Conservation (phyloP, 139 green algal genomes). For the Pleodorina starrii region DNA sequence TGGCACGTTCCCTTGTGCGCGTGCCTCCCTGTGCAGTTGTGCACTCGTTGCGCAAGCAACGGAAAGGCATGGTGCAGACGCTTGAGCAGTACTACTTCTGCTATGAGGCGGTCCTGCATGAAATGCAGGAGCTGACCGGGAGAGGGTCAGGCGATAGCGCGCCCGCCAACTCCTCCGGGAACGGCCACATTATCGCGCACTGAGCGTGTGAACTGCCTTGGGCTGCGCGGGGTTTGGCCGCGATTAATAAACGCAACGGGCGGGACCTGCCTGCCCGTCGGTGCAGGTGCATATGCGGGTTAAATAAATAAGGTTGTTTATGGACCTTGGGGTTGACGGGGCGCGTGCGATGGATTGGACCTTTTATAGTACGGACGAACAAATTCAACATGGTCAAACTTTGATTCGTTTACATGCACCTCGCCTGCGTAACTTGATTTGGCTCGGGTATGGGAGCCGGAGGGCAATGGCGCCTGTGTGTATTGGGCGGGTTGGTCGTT, state of each 20-base stretch:
- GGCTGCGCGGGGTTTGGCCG: neutral
- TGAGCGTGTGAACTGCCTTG: neutral
- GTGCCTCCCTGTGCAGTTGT: slow-evolving; percentile 58
- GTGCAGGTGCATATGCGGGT: neutral
- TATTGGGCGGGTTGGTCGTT: too few species aligned
- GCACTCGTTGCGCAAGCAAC: slow-evolving; percentile 70
- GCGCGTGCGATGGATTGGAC: slow-evolving; percentile 4
- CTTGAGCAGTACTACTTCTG: slow-evolving; percentile 83
- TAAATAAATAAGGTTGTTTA: neutral
- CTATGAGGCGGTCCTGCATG: slow-evolving; percentile 71
- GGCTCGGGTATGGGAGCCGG: neutral
- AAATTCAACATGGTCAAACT: neutral
- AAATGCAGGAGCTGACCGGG: slow-evolving; percentile 54
- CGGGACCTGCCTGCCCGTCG: neutral
- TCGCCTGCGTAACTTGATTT: neutral
- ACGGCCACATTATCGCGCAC: neutral
- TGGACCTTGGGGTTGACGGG: neutral
- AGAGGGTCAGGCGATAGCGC: neutral
- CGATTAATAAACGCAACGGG: neutral
- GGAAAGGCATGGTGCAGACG: slow-evolving; percentile 92
- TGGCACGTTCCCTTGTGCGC: neutral
- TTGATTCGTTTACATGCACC: neutral
- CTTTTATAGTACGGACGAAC: neutral
- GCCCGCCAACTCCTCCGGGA: neutral
- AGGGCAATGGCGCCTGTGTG: too few species aligned